phyloP scores from a whole-genome alignment of 371 early-diverging fungal species.

The Apophysomyces variabilis region DNA sequence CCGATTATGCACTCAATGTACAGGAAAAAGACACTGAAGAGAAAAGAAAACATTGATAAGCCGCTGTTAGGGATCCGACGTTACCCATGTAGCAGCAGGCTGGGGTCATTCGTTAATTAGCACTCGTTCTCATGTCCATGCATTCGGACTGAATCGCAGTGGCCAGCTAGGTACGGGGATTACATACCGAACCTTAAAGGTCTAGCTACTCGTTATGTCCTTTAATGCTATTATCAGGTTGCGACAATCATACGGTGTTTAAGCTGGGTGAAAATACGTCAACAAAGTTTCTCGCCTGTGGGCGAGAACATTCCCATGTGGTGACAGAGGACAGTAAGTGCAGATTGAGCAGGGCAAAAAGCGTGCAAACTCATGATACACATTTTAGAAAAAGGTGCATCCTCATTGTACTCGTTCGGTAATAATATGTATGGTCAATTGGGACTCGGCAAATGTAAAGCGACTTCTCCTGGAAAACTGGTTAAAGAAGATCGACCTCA shows the following conservation, averaged over 20 bases:
- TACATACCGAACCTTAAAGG: background rate
- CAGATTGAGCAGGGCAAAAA: too few relatives aligned
- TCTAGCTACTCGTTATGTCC: background rate
- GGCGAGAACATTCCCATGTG: conserved; percentile 68
- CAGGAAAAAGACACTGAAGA: conserved; percentile 19
- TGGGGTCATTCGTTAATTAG: conserved; percentile 52
- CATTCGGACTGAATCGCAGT: conserved; percentile 47
- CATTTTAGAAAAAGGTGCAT: background rate
- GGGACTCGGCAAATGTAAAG: conserved; percentile 50
- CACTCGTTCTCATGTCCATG: conserved; percentile 29
- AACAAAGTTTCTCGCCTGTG: conserved; percentile 46
- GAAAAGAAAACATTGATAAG: background rate
- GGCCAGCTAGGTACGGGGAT: conserved; percentile 41
- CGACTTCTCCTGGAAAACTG: conserved; percentile 35
- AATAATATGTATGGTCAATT: conserved; percentile 75
- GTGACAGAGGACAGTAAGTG: conserved; percentile 24
- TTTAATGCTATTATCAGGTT: conserved; percentile 1
- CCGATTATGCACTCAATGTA: conserved; percentile 48
- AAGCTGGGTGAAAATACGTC: conserved; percentile 11
- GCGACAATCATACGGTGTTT: background rate
- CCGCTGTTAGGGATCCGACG: conserved; percentile 13
- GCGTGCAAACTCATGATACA: background rate
- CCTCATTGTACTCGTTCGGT: conserved; percentile 64
- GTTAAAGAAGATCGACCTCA: conserved; percentile 25
- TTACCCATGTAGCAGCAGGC: conserved; percentile 44